A percentile compares a stretch with the other conserved stretches of the same genome.
Evolutionary conservation across 2,329 filamentous ascomycete species (phyloP).

Genomic region (Cladophialophora yegresii): DNA sequence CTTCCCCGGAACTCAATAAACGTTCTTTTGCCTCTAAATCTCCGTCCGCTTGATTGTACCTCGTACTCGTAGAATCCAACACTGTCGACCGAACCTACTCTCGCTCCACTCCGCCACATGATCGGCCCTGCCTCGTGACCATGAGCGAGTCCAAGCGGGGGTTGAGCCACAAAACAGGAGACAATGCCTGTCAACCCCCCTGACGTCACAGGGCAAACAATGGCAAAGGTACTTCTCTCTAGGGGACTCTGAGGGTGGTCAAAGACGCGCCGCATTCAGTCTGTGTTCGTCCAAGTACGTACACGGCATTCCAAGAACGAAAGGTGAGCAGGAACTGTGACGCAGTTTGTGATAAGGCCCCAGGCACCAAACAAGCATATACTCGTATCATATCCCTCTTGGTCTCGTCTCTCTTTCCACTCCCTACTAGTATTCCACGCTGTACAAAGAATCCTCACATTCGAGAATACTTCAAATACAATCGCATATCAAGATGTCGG

Average conservation of each 20-base stretch:
- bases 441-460: neutral
- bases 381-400: neutral
- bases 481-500: slow-evolving; percentile 26
- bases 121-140: slow-evolving; percentile 19
- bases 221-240: neutral
- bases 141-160: slow-evolving; percentile 5
- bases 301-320: slow-evolving; percentile 12
- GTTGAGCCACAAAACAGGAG: slow-evolving; percentile 29
- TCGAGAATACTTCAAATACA: neutral
- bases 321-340: slow-evolving; percentile 8
- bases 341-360: slow-evolving; percentile 8
- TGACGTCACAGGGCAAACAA: slow-evolving; percentile 29
- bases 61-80: neutral
- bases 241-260: neutral
- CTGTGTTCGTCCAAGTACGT: neutral
- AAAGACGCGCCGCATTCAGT: neutral
- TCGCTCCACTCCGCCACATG: slow-evolving; percentile 3
- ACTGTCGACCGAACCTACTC: neutral
- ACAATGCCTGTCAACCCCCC: slow-evolving; percentile 15
- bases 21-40: neutral
- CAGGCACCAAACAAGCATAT: neutral
- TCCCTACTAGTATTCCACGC: neutral
- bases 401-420: neutral
- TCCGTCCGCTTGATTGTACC: neutral
- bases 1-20: neutral